phyloP scores from a whole-genome alignment of 78 protist genomes.

The Isochrysis galbana region DNA sequence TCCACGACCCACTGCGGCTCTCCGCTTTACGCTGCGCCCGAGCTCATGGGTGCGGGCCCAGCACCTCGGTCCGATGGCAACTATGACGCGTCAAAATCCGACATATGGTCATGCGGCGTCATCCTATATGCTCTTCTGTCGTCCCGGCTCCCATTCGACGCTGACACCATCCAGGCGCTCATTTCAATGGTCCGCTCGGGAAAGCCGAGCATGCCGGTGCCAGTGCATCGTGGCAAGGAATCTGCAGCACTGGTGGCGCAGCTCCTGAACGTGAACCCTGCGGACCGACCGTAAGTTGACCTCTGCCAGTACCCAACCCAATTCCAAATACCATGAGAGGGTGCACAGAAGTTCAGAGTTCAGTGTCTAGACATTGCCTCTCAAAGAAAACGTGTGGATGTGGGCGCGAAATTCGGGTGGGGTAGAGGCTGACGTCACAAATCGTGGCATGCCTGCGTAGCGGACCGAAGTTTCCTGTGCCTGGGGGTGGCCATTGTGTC shows the following conservation, averaged over 20 bases:
- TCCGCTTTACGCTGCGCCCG: slow-evolving; percentile 31
- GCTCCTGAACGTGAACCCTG: background rate
- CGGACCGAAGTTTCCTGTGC: too few relatives aligned
- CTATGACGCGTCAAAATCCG: background rate
- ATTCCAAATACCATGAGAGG: too few relatives aligned
- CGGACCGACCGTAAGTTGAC: background rate
- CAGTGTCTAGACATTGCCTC: too few relatives aligned
- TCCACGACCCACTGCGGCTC: background rate
- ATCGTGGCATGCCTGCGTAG: too few relatives aligned
- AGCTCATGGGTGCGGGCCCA: slow-evolving; percentile 8
- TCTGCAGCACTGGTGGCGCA: background rate
- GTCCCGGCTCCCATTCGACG: background rate
- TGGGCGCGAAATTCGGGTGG: too few relatives aligned
- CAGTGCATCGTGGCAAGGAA: background rate
- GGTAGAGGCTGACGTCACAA: too few relatives aligned
- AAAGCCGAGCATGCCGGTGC: background rate
- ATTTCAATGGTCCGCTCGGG: background rate
- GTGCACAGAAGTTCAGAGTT: too few relatives aligned
- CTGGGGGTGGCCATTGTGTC: too few relatives aligned
- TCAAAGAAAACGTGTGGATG: too few relatives aligned
- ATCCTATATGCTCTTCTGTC: background rate
- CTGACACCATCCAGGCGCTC: background rate
- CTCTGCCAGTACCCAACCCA: too few relatives aligned
- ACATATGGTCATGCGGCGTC: slow-evolving; percentile 3
- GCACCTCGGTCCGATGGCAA: background rate